Base-by-base conservation (phyloP, 1,284 basidiomycete species). In the Ceratobasidium sp. region DNA sequence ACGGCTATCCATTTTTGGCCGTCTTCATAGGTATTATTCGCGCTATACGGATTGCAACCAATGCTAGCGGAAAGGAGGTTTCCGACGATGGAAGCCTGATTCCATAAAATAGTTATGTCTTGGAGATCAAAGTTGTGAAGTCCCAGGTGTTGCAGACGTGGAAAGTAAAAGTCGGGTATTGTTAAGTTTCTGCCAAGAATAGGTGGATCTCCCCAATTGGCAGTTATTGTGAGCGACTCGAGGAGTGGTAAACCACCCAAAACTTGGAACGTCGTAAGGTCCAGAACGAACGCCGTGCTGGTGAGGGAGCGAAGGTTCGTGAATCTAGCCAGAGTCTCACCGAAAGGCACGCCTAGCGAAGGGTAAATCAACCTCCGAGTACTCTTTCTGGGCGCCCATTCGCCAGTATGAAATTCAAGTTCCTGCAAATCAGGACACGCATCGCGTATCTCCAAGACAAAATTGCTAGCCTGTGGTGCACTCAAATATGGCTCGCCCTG, bases 391-490 rank as follows among this genome's bases (percentile, higher is more conserved):
- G 2, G 6, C 5, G 14, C 35, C 11, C 11, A 11, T 38, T 11
- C n/a, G n/a, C 11, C 35, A 38, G 55, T 28, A 28, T 58, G 35
- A n/a, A 58, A 58, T 35, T 58, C 55, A 7, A 58, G 55, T 32
- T 8, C n/a, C 32, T n/a, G 18, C 3, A 58, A 35, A n/a, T 38
- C 16, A n/a, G 55, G 32, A 41, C 55, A 58, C 3, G 55, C 38
- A 2, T 35, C 18, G 14, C 2, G 14, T 4, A 38, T 38, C 16
- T 2, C 18, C 30, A 18, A 18, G 26, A 18, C 16, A 38, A 13
- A 2, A 38, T 38, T 38, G 4, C n/a, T n/a, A n/a, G n/a, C n/a
- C n/a, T n/a, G n/a, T n/a, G n/a, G n/a, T n/a, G n/a, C n/a, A n/a
- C n/a, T 5, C 6, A 11, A 38, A 5, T 5, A 5, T 38, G 4